Base-by-base conservation (phyloP, 352 stramenopile genomes). In the Thraustochytrium striatum region DNA sequence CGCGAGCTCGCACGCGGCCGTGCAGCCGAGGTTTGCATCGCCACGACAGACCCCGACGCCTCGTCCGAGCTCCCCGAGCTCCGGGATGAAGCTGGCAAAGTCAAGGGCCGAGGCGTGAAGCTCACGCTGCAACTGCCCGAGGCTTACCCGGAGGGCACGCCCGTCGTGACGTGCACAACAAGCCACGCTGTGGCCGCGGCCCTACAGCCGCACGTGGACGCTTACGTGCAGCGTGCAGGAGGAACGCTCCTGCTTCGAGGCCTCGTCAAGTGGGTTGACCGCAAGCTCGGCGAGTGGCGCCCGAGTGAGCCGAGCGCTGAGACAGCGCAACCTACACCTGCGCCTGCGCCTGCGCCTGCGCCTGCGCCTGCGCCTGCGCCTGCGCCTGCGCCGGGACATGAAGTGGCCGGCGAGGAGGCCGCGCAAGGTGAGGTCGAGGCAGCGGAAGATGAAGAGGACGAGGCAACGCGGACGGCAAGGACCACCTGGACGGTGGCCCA, bases 401-500 rank as follows among this genome's bases (percentile, higher is more conserved):
- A 55, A 55, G 16, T 55, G 25, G 47, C 16, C 16, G 41, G 13
- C 16, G n/a, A 36, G 16, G 65, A 72, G 0, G 65, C 65, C n/a
- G 39, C 65, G 9, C 30, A 28, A 3, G 50, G 25, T 21, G 36
- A 41, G 19, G 39, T 3, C 11, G 52, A 62, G 0, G 61, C 5
- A 13, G 33, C 21, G 11, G 61, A 7, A n/a, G 2, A 21, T 8
- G 61, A 52, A 0, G 8, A 1, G 2, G 52, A 73, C 11, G 44
- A 73, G 13, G 61, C 53, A n/a, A n/a, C 53, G n/a, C 36, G 5
- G 21, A 50, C 9, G 19, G 32, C 21, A 3, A 75, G 8, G 50
- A 72, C 41, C 30, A 28, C 25, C 16, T 94, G 90, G 90, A 91
- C 86, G 16, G 82, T 86, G 2, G 87, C 89, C 65, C 89, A 97